Evolutionary conservation across 768 basidiomycete genomes (phyloP), one percentile per base, ranked within the genome.

Genomic region (Leccinum arenicola): DNA sequence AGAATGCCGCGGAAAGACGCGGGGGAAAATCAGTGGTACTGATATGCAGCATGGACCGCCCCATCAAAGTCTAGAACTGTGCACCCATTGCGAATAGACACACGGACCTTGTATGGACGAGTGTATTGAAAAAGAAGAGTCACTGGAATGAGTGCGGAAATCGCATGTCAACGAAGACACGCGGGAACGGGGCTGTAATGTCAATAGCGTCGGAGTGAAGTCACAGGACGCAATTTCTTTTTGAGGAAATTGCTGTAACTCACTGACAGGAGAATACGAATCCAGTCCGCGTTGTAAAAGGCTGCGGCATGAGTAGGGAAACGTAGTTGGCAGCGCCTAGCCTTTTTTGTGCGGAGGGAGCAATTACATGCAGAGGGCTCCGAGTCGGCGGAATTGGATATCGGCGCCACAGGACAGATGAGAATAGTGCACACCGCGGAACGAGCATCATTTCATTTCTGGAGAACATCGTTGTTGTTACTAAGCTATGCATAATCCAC

Each of bases 151-250:
- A 38, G 57, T 60, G 23, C 58, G 68, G 66, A 62, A 50, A 50
- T 61, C 55, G 66, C 68, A 56, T 63, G 66, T 38, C 60, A 49
- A 25, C 23, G 9, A 2, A 38, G 56, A 58, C 68, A 69, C 47
- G 68, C 66, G 61, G 66, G 57, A 63, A 60, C 61, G 65, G 68
- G 61, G 60, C 58, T 57, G 66, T 52, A 64, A 57, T 61, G 36
- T 35, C 56, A 65, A 56, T 59, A 50, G 47, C 33, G 31, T 58
- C 55, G 49, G 49, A 61, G 50, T 65, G 66, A 65, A 60, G 19
- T 57, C 56, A 54, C 54, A 40, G 58, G 50, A 61, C 29, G 11
- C 1, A 7, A 15, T 54, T 65, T 58, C 64, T 64, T 58, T 55
- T 65, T 60, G 55, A 61, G 63, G 21, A 50, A 25, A 49, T 68